A percentile compares a stretch with the other conserved stretches of the same genome.
Evolutionary conservation across 257 asterid genomes (phyloP).

Genomic region (Penstemon newberryi): DNA sequence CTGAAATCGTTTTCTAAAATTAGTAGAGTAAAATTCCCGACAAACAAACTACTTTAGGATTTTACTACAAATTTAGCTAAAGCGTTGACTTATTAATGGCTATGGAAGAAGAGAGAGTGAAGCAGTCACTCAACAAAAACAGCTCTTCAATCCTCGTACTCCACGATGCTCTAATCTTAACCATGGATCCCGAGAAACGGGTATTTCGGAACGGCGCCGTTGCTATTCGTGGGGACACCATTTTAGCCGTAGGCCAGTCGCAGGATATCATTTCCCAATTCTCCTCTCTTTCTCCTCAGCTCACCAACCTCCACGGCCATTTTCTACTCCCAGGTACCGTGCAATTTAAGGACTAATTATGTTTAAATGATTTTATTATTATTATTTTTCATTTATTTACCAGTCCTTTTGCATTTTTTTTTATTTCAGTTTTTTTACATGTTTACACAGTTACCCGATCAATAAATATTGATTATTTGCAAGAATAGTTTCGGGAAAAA

Average conservation of each 20-base stretch:
- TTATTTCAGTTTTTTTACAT: no score
- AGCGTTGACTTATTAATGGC: neutral
- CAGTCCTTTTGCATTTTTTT: no score
- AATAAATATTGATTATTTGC: no score
- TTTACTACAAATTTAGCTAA: neutral
- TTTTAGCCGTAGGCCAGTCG: slow-evolving; percentile 62
- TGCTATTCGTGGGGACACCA: slow-evolving; percentile 47
- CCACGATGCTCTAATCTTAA: slow-evolving; percentile 61
- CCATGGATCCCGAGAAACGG: slow-evolving; percentile 59
- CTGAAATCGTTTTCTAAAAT: no score
- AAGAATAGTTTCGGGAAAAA: no score
- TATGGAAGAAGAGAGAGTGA: slow-evolving; percentile 21
- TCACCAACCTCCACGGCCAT: slow-evolving; percentile 49
- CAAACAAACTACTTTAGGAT: neutral
- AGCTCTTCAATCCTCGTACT: slow-evolving; percentile 40
- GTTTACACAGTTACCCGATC: no score
- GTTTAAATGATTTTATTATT: no score
- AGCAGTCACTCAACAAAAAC: slow-evolving; percentile 1
- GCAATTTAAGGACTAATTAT: no score
- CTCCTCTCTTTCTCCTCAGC: slow-evolving; percentile 41
- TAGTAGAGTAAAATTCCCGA: neutral
- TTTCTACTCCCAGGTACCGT: slow-evolving; percentile 58
- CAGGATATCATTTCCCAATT: slow-evolving; percentile 42
- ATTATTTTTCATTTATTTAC: no score
- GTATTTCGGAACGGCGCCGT: slow-evolving; percentile 66